Evolutionary conservation across 768 basidiomycete genomes (phyloP).

Genomic region (Rhizopogon roseolus): DNA sequence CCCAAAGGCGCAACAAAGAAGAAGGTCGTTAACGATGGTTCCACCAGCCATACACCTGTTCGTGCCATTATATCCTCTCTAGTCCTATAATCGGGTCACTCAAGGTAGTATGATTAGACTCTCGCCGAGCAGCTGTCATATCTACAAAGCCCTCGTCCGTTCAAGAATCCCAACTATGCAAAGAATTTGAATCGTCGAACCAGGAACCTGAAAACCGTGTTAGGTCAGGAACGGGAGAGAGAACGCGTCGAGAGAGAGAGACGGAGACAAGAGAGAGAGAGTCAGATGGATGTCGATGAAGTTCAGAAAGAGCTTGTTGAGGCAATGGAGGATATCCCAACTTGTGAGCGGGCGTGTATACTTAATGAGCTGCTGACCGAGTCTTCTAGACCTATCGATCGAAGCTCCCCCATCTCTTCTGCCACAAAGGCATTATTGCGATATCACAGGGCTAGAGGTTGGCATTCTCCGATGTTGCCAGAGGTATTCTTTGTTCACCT

Average conservation of each 20-base stretch:
- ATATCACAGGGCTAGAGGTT: constrained; percentile 83
- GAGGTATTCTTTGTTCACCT: neutral
- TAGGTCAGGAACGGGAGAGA: constrained; percentile 74
- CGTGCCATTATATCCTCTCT: neutral
- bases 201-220: constrained; percentile 76
- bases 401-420: constrained; percentile 82
- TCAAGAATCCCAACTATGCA: constrained; percentile 69
- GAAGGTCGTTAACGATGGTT: constrained; percentile 4
- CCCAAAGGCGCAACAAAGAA: constrained; percentile 24
- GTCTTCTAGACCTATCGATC: constrained; percentile 60
- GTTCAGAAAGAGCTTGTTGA: constrained; percentile 24
- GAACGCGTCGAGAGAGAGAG: constrained; percentile 66
- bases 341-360: constrained; percentile 44
- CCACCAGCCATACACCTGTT: constrained; percentile 17
- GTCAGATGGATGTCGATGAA: constrained; percentile 51
- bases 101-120: constrained; percentile 37
- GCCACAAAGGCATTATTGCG: constrained; percentile 75
- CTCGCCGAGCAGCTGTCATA: constrained; percentile 74
- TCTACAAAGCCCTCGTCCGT: constrained; percentile 63
- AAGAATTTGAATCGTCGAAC: constrained; percentile 70
- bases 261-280: constrained; percentile 41
- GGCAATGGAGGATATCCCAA: constrained; percentile 54
- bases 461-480: neutral
- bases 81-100: neutral
- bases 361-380: neutral